Evolutionary conservation across 495 filamentous ascomycete species (phyloP), one percentile per base, ranked within the genome.

Genomic region (Ascobolus immersus): DNA sequence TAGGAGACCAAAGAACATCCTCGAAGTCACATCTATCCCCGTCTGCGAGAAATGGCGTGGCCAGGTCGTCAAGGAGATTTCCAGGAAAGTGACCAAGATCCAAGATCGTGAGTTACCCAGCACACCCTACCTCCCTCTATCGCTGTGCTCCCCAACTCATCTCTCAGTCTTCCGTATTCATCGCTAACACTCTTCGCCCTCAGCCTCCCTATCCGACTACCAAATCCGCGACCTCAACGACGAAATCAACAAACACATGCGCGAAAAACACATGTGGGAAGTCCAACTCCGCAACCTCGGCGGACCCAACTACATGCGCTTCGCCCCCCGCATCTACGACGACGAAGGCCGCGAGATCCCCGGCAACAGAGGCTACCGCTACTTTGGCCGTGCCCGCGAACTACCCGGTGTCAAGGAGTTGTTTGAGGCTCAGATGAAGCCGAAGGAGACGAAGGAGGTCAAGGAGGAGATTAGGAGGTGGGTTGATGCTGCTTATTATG

Each of bases 211-310:
- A 10, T 77, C 69, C 55, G 86, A 96, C 59, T 93, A 71, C 59
- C 86, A 94, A 59, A 82, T 96, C 55, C 73, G 86, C 38, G 86
- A 96, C 53, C 61, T 96, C 43, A 96, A 96, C 55, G 86, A 96
- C 54, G 89, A 96, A 57, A 90, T 96, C 62, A 96, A 96, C 58
- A 90, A 90, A 55, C 66, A 89, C 32, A 92, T 96, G 77, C 72
- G 80, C 33, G 86, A 96, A 62, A 96, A 96, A 54, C 76, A 80
- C 59, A 77, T 86, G 64, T 96, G 86, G 86, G 86, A 96, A 56
- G 67, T 80, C 51, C 86, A 91, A 54, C 92, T 96, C 36, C 65
- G 81, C 27, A 80, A 82, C 43, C 53, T 94, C 21, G 89, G 89
- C 28, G 86, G 86, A 10, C 89, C 89, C 25, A 94, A 93, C 55